These are phyloP conservation scores for Kernera saxatilis DNA, from an alignment of 345 rosid species.

Conservation along the genomic window DNA sequence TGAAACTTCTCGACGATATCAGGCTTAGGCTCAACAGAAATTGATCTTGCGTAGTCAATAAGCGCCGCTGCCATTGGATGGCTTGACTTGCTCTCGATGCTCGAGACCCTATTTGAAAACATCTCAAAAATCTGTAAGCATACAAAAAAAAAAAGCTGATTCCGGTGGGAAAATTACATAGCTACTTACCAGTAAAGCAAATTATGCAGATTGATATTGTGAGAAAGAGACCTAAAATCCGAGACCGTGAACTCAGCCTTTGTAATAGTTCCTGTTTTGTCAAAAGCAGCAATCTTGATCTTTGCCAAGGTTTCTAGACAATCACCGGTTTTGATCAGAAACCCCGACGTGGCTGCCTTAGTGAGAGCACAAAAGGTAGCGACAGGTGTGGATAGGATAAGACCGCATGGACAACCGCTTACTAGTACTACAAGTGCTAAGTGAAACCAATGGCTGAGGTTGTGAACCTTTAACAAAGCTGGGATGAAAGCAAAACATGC, in stretches of 20 bases:
- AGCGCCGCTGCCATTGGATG: conserved; percentile 88
- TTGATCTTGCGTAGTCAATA: conserved; percentile 50
- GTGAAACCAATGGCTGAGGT: conserved; percentile 54
- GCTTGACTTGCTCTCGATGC: conserved; percentile 85
- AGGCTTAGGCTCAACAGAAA: conserved; percentile 59
- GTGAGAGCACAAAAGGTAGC: conserved; percentile 86
- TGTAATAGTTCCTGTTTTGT: conserved; percentile 90
- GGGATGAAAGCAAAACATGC: conserved; percentile 54
- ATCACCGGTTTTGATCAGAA: conserved; percentile 77
- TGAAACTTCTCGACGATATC: conserved; percentile 52
- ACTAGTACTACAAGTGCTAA: conserved; percentile 78
- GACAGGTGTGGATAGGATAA: conserved; percentile 83
- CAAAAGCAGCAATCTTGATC: conserved; percentile 61
- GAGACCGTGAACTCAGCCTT: conserved; percentile 73
- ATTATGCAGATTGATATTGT: conserved; percentile 29
- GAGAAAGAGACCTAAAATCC: conserved; percentile 42
- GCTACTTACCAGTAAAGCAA: conserved; percentile 58
- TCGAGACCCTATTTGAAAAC: conserved; percentile 57
- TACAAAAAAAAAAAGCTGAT: neutral
- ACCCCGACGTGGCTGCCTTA: conserved; percentile 71
- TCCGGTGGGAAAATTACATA: neutral
- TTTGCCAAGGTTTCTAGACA: conserved; percentile 66
- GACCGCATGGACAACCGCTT: conserved; percentile 89
- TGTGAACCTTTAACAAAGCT: conserved; percentile 27
- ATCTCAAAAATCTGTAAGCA: neutral